Conservation (phyloP, 768 basidiomycete genomes). For the Xerocomus spinulosus region DNA sequence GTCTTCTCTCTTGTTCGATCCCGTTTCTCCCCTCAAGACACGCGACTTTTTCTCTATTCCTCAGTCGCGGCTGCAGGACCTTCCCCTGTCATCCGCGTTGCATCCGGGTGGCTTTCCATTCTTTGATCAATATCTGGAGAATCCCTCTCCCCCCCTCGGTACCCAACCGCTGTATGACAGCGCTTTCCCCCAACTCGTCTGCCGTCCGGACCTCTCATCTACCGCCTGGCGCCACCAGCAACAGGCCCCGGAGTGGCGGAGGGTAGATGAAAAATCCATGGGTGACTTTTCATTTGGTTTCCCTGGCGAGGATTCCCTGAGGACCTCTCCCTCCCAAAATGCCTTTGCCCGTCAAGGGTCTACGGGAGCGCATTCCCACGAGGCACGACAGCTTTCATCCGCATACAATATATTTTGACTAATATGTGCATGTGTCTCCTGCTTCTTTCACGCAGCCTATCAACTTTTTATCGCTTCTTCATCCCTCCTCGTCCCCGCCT, state of each 20-base stretch:
- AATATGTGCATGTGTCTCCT: conserved; percentile 12
- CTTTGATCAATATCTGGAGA: conserved; percentile 54
- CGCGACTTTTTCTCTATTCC: conserved; percentile 28
- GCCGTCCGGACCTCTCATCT: conserved; percentile 17
- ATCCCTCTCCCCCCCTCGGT: conserved; percentile 34
- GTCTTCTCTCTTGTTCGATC: conserved; percentile 42
- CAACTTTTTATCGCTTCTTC: conserved; percentile 81
- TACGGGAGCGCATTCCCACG: conserved; percentile 36
- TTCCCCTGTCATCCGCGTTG: conserved; percentile 11
- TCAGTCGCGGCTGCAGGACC: conserved; percentile 24
- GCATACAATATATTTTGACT: conserved; percentile 9
- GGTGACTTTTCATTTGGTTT: conserved; percentile 23
- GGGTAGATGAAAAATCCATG: conserved; percentile 30
- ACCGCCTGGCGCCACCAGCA: conserved; percentile 26
- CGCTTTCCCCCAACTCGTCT: conserved; percentile 26
- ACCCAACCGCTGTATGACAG: conserved; percentile 34
- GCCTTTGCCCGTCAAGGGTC: conserved; percentile 26
- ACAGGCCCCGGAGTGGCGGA: conserved; percentile 41
- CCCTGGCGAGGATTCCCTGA: conserved; percentile 27
- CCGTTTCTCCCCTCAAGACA: conserved; percentile 36
- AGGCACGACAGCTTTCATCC: conserved; percentile 39
- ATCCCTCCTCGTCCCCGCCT: conserved; percentile 80
- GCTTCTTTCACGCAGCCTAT: conserved; percentile 54
- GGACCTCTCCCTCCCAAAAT: conserved; percentile 26
- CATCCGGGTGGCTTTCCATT: conserved; percentile 35